Evolutionary conservation across 768 basidiomycete species (phyloP).

Genomic region (Mycena polygramma): DNA sequence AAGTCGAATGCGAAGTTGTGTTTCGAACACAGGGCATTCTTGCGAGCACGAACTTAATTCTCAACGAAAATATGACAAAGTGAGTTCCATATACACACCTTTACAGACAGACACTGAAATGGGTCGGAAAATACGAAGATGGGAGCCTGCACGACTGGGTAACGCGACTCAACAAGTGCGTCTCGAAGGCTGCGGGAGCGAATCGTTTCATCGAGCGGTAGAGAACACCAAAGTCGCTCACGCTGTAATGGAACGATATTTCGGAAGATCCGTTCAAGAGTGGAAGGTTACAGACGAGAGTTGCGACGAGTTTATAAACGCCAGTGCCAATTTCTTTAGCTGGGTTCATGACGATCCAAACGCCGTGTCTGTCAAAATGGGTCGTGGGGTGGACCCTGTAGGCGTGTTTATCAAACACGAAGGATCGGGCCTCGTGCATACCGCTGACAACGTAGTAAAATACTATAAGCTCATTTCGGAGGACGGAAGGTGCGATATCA

Average conservation of each 20-base stretch:
- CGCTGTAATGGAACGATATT: not conserved
- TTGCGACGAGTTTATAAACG: not conserved
- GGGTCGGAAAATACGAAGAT: not conserved
- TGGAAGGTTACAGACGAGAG: not conserved
- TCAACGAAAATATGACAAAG: not conserved
- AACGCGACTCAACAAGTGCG: not conserved
- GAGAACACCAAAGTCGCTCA: not conserved
- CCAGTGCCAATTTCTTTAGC: not conserved
- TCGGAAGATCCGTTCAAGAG: not conserved
- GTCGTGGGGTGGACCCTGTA: not conserved
- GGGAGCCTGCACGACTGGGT: not conserved
- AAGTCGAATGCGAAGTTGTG: not conserved
- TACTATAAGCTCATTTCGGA: not conserved
- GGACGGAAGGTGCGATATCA: not conserved
- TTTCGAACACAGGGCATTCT: not conserved
- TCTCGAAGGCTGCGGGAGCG: not conserved
- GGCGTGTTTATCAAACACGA: not conserved
- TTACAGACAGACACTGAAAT: not conserved
- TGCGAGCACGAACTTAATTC: not conserved
- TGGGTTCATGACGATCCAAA: not conserved
- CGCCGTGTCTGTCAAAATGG: not conserved
- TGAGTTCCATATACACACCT: not conserved
- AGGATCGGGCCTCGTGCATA: not conserved
- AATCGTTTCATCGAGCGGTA: not conserved
- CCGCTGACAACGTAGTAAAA: not conserved